Percentiles rank a stretch among this genome's conserved stretches.
Evolutionary conservation across 352 stramenopile genomes (phyloP).

Genomic region (Phytophthora palmivora): DNA sequence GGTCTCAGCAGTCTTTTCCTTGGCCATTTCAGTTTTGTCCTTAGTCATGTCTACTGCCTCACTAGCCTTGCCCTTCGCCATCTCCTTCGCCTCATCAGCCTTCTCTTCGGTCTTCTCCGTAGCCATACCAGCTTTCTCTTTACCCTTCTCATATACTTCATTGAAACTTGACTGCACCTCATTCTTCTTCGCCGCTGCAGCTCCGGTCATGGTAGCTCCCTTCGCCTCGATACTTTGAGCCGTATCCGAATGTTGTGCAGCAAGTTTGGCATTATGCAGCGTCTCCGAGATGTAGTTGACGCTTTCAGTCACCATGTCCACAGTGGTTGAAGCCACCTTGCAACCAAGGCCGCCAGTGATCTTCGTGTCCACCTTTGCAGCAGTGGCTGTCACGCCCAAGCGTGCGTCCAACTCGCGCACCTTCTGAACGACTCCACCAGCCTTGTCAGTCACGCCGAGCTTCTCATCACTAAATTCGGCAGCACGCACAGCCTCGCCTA

Average conservation of each 20-base stretch:
- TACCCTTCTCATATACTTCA: constrained; percentile 35
- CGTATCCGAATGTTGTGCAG: constrained; percentile 52
- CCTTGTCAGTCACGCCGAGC: constrained; percentile 50
- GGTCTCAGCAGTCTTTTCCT: constrained; percentile 29
- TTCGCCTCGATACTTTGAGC: constrained; percentile 50
- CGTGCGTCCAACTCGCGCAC: constrained; percentile 63
- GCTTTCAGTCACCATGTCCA: constrained; percentile 68
- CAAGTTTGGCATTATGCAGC: constrained; percentile 63
- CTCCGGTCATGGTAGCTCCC: constrained; percentile 28
- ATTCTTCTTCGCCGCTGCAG: constrained; percentile 34
- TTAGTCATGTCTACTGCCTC: constrained; percentile 32
- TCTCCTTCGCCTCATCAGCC: constrained; percentile 19
- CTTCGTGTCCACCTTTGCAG: constrained; percentile 64
- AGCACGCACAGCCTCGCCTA: constrained; percentile 51
- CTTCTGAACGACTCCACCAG: constrained; percentile 50
- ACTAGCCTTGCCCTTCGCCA: constrained; percentile 18
- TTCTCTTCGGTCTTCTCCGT: constrained; percentile 32
- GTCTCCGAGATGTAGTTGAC: constrained; percentile 75
- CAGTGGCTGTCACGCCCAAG: constrained; percentile 63
- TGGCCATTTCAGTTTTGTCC: constrained; percentile 21
- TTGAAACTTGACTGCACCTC: constrained; percentile 35
- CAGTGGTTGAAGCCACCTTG: constrained; percentile 56
- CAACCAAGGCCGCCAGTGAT: constrained; percentile 67
- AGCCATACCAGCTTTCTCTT: constrained; percentile 33
- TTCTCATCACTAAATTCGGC: constrained; percentile 64